phyloP scores from a whole-genome alignment of 2,329 filamentous ascomycete genomes.

The Talaromyces sp. region DNA sequence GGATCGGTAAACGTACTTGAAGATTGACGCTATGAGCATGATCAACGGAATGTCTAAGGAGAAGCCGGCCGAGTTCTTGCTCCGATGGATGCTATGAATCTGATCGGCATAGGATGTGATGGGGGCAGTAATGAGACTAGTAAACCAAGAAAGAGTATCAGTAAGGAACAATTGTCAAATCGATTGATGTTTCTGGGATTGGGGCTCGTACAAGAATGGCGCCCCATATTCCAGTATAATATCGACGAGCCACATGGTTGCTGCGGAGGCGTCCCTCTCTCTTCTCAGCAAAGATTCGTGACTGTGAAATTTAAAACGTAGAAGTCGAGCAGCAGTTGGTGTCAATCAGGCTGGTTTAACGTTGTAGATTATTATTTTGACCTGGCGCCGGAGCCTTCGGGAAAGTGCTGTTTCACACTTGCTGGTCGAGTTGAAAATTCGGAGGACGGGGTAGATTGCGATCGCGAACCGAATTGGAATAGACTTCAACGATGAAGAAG shows the following conservation, averaged over 20 bases:
- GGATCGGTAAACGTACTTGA: slow-evolving; percentile 46
- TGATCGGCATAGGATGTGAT: slow-evolving; percentile 63
- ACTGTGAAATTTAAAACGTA: background rate
- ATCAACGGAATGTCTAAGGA: slow-evolving; percentile 63
- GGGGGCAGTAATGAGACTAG: slow-evolving; percentile 57
- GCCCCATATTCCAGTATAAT: slow-evolving; percentile 43
- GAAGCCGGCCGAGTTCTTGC: slow-evolving; percentile 57
- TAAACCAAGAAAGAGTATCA: background rate
- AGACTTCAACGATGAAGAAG: background rate
- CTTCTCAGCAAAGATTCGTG: background rate
- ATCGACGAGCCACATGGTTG: slow-evolving; percentile 36
- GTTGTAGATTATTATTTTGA: background rate
- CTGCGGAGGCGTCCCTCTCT: background rate
- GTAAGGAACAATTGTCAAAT: background rate
- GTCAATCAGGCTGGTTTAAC: background rate
- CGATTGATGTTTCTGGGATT: background rate
- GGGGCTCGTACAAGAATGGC: slow-evolving; percentile 42
- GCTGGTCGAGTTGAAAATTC: background rate
- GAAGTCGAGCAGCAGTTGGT: background rate
- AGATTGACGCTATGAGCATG: slow-evolving; percentile 60
- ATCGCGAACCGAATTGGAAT: background rate
- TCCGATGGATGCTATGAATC: slow-evolving; percentile 59
- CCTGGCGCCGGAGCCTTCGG: background rate
- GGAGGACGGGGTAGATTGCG: background rate
- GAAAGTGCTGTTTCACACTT: background rate